Conservation (phyloP, 768 basidiomycete species). For the Phallus indusiatus region DNA sequence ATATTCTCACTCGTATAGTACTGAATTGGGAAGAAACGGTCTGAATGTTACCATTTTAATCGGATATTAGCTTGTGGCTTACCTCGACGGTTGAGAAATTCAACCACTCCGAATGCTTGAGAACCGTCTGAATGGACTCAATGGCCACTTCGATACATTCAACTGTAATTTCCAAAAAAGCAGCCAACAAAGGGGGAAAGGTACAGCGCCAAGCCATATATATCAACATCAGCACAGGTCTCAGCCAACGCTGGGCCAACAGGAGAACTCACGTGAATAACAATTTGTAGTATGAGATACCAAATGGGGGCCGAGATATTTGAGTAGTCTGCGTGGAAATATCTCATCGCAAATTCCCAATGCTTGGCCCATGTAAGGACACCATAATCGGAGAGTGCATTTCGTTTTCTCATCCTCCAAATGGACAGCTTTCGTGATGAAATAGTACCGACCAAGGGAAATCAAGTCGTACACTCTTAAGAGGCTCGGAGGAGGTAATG, state of each 20-base stretch:
- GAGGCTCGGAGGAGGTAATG: not conserved
- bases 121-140: not conserved
- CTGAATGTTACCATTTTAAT: no score
- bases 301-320: not conserved
- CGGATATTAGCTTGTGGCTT: not conserved
- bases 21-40: not conserved
- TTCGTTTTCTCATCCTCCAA: not conserved
- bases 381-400: not conserved
- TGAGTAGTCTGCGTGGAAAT: not conserved
- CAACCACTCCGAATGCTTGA: not conserved
- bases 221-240: no score
- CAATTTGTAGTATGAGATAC: not conserved
- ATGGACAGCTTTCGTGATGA: not conserved
- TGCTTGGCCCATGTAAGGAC: constrained; percentile 3
- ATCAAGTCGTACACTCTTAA: not conserved
- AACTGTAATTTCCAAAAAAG: not conserved
- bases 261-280: not conserved
- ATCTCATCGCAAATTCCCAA: constrained; percentile 1
- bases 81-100: not conserved
- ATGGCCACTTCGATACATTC: not conserved
- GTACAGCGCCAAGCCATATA: no score
- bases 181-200: no score
- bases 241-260: no score
- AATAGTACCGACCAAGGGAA: not conserved
- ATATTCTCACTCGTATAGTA: not conserved